Conservation (phyloP, 495 filamentous ascomycete species). For the Xylaria bambusicola region DNA sequence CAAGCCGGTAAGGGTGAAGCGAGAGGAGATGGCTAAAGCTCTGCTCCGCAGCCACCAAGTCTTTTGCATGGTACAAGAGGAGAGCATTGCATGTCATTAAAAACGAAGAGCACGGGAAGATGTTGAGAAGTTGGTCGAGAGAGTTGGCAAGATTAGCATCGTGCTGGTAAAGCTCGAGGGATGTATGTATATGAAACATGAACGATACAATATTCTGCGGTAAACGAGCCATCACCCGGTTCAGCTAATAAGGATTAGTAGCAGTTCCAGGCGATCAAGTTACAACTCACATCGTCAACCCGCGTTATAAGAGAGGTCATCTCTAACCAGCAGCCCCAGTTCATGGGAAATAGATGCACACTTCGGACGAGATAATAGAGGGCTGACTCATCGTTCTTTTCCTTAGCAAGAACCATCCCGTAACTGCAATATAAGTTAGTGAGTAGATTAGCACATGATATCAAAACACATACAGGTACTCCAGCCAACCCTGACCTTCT, state of each 20-base stretch:
- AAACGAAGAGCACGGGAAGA: slow-evolving; percentile 86
- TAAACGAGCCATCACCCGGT: slow-evolving; percentile 57
- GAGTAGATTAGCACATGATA: background rate
- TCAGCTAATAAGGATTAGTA: slow-evolving; percentile 43
- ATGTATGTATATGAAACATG: slow-evolving; percentile 88
- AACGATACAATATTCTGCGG: slow-evolving; percentile 90
- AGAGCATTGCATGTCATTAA: slow-evolving; percentile 87
- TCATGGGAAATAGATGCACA: slow-evolving; percentile 83
- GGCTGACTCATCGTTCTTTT: slow-evolving; percentile 83
- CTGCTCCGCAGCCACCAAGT: slow-evolving; percentile 80
- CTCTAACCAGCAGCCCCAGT: slow-evolving; percentile 97
- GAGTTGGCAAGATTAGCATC: slow-evolving; percentile 68
- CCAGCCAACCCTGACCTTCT: slow-evolving; percentile 85
- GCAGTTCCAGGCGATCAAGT: background rate
- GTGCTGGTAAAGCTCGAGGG: slow-evolving; percentile 87
- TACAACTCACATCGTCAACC: slow-evolving; percentile 71
- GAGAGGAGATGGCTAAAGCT: slow-evolving; percentile 82
- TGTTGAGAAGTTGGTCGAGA: slow-evolving; percentile 71
- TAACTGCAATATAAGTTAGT: slow-evolving; percentile 46
- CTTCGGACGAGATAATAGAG: slow-evolving; percentile 80
- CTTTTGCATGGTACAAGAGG: slow-evolving; percentile 91
- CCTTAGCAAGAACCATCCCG: slow-evolving; percentile 84
- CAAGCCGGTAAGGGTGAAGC: slow-evolving; percentile 82
- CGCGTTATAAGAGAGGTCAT: slow-evolving; percentile 72
- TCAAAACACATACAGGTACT: slow-evolving; percentile 66